These are phyloP conservation scores for Lomentospora prolificans DNA, from an alignment of 2,329 filamentous ascomycete species.

Conservation along the genomic window DNA sequence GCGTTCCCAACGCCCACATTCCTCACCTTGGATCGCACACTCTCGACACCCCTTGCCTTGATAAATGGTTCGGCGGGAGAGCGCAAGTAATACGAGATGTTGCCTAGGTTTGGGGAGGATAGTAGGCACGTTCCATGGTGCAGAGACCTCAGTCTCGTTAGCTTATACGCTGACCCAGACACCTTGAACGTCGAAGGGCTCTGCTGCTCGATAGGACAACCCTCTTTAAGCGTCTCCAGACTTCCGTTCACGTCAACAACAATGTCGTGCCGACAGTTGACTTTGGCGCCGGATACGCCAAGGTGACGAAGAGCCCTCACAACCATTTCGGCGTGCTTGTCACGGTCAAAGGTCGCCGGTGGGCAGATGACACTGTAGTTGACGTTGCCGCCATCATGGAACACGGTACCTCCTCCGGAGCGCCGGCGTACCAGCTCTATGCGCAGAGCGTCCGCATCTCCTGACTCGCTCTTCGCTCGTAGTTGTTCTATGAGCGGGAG, in stretches of 20 bases:
- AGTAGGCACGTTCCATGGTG: slow-evolving; percentile 92
- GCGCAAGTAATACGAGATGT: slow-evolving; percentile 60
- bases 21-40: slow-evolving; percentile 72
- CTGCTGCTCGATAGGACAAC: neutral
- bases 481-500: slow-evolving; percentile 43
- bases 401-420: slow-evolving; percentile 85
- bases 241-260: slow-evolving; percentile 47
- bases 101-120: slow-evolving; percentile 60
- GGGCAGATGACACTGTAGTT: slow-evolving; percentile 93
- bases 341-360: slow-evolving; percentile 63
- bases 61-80: slow-evolving; percentile 73
- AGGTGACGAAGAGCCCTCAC: slow-evolving; percentile 64
- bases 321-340: slow-evolving; percentile 88
- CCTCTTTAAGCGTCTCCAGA: neutral
- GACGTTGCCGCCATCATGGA: slow-evolving; percentile 85
- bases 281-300: slow-evolving; percentile 50
- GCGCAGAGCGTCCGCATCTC: slow-evolving; percentile 15
- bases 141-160: slow-evolving; percentile 69
- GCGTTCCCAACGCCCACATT: slow-evolving; percentile 56
- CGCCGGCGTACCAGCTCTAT: slow-evolving; percentile 67
- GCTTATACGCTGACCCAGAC: slow-evolving; percentile 90
- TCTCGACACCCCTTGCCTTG: slow-evolving; percentile 77
- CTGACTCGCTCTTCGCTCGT: slow-evolving; percentile 3
- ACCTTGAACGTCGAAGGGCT: slow-evolving; percentile 54
- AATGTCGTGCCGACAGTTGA: slow-evolving; percentile 91